phyloP scores from a whole-genome alignment of 192 early-diverging fungal genomes.

The Mortierella alpina region DNA sequence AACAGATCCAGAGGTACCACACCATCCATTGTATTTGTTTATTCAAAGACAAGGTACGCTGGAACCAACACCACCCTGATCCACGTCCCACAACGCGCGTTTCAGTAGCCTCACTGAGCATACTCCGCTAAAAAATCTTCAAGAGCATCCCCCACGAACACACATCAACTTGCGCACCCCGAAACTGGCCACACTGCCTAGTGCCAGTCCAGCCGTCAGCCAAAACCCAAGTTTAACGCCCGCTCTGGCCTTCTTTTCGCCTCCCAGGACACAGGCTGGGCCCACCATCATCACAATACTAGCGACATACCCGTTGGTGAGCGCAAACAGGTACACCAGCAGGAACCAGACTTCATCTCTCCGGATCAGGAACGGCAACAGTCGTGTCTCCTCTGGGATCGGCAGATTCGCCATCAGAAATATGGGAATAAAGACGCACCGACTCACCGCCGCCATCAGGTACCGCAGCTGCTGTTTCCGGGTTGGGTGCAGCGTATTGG shows the following conservation, averaged over 20 bases:
- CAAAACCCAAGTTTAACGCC: constrained; percentile 77
- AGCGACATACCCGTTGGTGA: constrained; percentile 75
- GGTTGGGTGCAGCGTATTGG: constrained; percentile 58
- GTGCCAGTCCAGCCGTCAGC: constrained; percentile 71
- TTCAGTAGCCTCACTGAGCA: too few relatives aligned
- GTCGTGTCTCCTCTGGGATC: constrained; percentile 42
- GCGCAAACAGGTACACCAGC: constrained; percentile 68
- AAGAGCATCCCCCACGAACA: constrained; percentile 31
- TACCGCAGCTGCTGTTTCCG: constrained; percentile 54
- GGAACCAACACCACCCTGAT: too few relatives aligned
- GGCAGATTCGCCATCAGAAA: constrained; percentile 78
- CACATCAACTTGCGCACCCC: constrained; percentile 56
- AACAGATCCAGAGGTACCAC: too few relatives aligned
- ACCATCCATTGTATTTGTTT: too few relatives aligned
- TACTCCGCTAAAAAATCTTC: neutral
- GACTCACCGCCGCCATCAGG: constrained; percentile 56
- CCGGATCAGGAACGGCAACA: constrained; percentile 55
- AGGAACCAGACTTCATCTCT: constrained; percentile 63
- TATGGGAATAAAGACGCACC: constrained; percentile 71
- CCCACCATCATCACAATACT: constrained; percentile 73
- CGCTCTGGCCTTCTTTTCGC: constrained; percentile 64
- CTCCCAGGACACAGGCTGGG: constrained; percentile 51
- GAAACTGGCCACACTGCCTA: constrained; percentile 73
- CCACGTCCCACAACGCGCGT: too few relatives aligned
- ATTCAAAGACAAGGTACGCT: too few relatives aligned